Evolutionary conservation across 192 early-diverging fungal genomes (phyloP).

Genomic region (Entrophospora sp.): DNA sequence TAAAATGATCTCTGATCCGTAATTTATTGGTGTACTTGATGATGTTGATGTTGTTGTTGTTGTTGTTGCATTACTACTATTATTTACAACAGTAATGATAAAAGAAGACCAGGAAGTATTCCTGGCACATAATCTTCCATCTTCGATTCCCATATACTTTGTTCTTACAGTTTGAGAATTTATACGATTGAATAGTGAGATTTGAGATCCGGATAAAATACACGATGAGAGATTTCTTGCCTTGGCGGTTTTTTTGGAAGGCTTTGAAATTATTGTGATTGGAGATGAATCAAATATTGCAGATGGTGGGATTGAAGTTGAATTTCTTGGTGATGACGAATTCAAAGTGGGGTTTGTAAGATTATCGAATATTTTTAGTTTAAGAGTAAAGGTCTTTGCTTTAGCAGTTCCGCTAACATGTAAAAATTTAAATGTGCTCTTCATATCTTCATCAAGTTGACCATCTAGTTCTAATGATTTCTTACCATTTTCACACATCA

Average conservation of each 20-base stretch:
- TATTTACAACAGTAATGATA: conserved; percentile 37
- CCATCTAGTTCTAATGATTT: conserved; percentile 37
- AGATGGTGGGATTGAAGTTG: conserved; percentile 35
- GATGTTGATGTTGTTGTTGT: too few relatives aligned
- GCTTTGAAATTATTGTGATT: conserved; percentile 85
- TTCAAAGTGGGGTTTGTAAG: too few relatives aligned
- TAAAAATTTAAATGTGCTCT: conserved; percentile 63
- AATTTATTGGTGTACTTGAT: conserved; percentile 49
- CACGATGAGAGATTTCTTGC: conserved; percentile 68
- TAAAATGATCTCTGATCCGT: conserved; percentile 67
- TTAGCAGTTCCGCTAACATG: conserved; percentile 74
- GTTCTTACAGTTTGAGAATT: conserved; percentile 87
- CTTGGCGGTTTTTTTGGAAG: conserved; percentile 85
- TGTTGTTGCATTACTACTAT: background rate
- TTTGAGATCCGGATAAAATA: conserved; percentile 62
- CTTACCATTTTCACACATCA: conserved; percentile 44
- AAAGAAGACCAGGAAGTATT: conserved; percentile 55
- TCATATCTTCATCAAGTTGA: conserved; percentile 40
- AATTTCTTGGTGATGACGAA: too few relatives aligned
- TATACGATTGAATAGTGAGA: conserved; percentile 85
- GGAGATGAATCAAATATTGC: conserved; percentile 62
- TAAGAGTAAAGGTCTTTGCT: conserved; percentile 68
- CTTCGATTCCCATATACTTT: conserved; percentile 66
- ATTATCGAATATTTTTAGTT: conserved; percentile 50
- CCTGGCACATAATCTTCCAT: conserved; percentile 48